Percentiles rank a stretch among this genome's conserved stretches.
Evolutionary conservation across 2,329 filamentous ascomycete genomes (phyloP).

Genomic region (Pseudocercospora fuligena): DNA sequence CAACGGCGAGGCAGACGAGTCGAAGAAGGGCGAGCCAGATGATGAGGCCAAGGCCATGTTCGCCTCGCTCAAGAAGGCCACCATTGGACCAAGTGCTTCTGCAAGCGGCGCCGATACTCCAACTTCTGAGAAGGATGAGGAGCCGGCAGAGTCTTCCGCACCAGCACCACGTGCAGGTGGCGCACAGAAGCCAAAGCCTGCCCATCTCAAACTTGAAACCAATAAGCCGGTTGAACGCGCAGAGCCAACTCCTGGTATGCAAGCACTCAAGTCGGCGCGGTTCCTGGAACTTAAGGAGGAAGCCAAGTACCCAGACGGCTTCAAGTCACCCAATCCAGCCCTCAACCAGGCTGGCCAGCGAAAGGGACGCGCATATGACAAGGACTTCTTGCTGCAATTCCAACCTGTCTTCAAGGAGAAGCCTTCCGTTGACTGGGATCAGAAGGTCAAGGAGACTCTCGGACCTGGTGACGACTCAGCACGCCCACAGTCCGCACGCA

Average conservation of each 20-base stretch:
- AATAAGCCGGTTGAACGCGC: slow-evolving; percentile 86
- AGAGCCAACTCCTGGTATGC: slow-evolving; percentile 91
- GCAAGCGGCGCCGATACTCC: slow-evolving; percentile 43
- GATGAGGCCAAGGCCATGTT: slow-evolving; percentile 54
- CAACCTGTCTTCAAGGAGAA: slow-evolving; percentile 96
- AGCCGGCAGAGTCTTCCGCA: slow-evolving; percentile 25
- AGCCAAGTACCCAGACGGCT: slow-evolving; percentile 79
- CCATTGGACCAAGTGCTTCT: slow-evolving; percentile 52
- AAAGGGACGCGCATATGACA: slow-evolving; percentile 90
- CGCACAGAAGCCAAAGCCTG: slow-evolving; percentile 77
- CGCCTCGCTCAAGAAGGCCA: slow-evolving; percentile 55
- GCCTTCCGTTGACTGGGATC: slow-evolving; percentile 90
- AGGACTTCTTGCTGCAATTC: slow-evolving; percentile 94
- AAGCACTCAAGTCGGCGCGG: slow-evolving; percentile 87
- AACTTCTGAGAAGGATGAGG: slow-evolving; percentile 47
- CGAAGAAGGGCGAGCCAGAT: slow-evolving; percentile 32
- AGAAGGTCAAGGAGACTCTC: slow-evolving; percentile 81
- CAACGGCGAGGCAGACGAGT: slow-evolving; percentile 28
- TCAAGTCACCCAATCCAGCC: slow-evolving; percentile 88
- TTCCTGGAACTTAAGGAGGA: slow-evolving; percentile 78
- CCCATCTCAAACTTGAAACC: slow-evolving; percentile 85
- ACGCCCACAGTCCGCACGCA: slow-evolving; percentile 63
- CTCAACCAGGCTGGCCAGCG: slow-evolving; percentile 81
- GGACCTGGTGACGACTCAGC: slow-evolving; percentile 75
- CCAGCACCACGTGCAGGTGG: slow-evolving; percentile 46